A percentile compares a stretch with the other conserved stretches of the same genome.
These are phyloP conservation scores for Cladosporium sp. DNA, from an alignment of 2,329 filamentous ascomycete species.

Conservation along the genomic window DNA sequence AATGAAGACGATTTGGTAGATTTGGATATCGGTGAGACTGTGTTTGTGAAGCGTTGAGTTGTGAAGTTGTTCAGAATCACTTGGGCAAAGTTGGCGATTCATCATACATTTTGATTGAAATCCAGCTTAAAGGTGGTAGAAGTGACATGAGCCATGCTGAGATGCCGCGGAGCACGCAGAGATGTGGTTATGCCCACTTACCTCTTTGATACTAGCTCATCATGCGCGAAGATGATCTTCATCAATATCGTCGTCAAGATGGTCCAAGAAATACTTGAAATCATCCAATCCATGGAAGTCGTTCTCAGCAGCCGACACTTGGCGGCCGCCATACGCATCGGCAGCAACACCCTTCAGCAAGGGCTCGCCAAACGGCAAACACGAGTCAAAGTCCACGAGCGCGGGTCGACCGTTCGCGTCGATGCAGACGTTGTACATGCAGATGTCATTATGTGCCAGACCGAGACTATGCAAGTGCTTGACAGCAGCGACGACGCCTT, in stretches of 20 bases:
- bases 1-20: too few species aligned
- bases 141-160: too few species aligned
- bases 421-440: slow-evolving; percentile 34
- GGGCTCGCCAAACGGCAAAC: slow-evolving; percentile 25
- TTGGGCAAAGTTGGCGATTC: too few species aligned
- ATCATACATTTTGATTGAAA: too few species aligned
- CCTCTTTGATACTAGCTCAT: too few species aligned
- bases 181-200: too few species aligned
- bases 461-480: slow-evolving; percentile 34
- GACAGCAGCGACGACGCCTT: slow-evolving; percentile 27
- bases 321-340: slow-evolving; percentile 10
- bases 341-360: slow-evolving; percentile 26
- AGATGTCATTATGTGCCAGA: slow-evolving; percentile 36
- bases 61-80: too few species aligned
- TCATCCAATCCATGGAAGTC: slow-evolving; percentile 15
- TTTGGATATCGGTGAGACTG: too few species aligned
- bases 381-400: slow-evolving; percentile 37
- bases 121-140: too few species aligned
- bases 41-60: too few species aligned
- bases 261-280: slow-evolving; percentile 4
- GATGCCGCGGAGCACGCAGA: neutral
- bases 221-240: neutral
- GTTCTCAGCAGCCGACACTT: slow-evolving; percentile 20
- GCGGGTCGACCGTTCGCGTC: slow-evolving; percentile 27
- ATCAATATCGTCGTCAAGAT: neutral